Conservation (phyloP, 202 grass and related monocot species). For the Hordeum pubiflorum region DNA sequence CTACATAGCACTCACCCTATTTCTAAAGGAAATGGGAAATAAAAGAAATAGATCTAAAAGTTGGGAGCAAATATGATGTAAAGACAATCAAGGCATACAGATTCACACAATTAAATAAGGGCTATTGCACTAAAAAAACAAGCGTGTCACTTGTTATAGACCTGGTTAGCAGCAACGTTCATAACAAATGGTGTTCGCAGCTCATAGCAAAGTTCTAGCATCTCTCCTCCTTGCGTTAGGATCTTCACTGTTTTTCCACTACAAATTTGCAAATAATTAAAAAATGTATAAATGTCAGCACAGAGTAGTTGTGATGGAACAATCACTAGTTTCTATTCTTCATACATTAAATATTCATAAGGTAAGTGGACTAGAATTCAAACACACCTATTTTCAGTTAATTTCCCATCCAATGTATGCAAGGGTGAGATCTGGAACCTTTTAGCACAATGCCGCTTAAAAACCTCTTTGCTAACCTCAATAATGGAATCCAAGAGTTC, state of each 20-base stretch:
- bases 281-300: not conserved
- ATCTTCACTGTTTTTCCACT: slow-evolving; percentile 84
- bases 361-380: slow-evolving; percentile 4
- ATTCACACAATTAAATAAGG: not conserved
- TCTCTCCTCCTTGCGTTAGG: slow-evolving; percentile 88
- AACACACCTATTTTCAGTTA: slow-evolving; percentile 57
- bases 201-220: slow-evolving; percentile 92
- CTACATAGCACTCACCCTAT: not conserved
- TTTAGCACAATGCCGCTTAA: slow-evolving; percentile 91
- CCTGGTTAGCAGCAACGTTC: slow-evolving; percentile 67
- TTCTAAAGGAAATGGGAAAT: not conserved
- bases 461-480: slow-evolving; percentile 90
- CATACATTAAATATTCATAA: slow-evolving; percentile 10
- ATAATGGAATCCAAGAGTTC: slow-evolving; percentile 69
- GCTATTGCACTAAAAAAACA: not conserved
- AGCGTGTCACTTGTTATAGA: slow-evolving; percentile 10
- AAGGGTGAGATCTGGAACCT: slow-evolving; percentile 81
- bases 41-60: not conserved
- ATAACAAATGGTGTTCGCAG: slow-evolving; percentile 78
- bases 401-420: slow-evolving; percentile 48
- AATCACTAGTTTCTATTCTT: slow-evolving; percentile 2
- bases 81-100: slow-evolving; percentile 2
- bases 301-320: not conserved
- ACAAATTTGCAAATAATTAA: slow-evolving; percentile 20
- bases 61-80: not conserved